A percentile compares a stretch with the other conserved stretches of the same genome.
These are phyloP conservation scores for Musa acuminata DNA, from an alignment of 176 grass and related monocot species.

Conservation along the genomic window DNA sequence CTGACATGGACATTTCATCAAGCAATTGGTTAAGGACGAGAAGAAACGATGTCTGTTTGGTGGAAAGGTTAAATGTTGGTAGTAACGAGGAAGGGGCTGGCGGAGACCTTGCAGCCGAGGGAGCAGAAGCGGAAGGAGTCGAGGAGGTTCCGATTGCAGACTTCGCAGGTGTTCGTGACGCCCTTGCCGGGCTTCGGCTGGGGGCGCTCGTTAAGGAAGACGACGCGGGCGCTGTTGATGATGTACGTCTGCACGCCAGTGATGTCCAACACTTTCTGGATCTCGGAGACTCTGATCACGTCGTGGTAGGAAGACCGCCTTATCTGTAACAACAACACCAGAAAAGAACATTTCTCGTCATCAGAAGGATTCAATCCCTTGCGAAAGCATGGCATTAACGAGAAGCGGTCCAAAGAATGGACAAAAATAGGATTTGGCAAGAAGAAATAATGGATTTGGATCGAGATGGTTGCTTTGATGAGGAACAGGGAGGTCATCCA, in stretches of 20 bases:
- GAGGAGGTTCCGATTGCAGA: conserved; percentile 87
- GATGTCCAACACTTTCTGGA: conserved; percentile 95
- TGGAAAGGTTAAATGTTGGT: too few relatives aligned
- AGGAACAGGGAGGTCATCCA: neutral
- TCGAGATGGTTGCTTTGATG: neutral
- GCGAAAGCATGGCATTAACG: neutral
- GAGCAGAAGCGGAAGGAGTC: conserved; percentile 99
- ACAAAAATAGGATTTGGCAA: neutral
- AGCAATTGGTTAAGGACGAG: neutral
- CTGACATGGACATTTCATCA: neutral
- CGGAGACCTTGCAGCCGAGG: conserved; percentile 81
- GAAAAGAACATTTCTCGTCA: neutral
- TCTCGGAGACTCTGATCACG: conserved; percentile 91
- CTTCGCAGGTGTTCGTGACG: conserved; percentile 94
- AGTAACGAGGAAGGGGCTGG: too few relatives aligned
- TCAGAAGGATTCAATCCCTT: neutral
- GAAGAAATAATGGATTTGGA: neutral
- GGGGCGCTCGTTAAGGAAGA: conserved; percentile 93
- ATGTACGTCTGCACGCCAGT: conserved; percentile 93
- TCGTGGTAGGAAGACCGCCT: conserved; percentile 96
- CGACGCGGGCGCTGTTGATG: conserved; percentile 96
- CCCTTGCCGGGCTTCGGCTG: conserved; percentile 92
- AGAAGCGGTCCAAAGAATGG: neutral
- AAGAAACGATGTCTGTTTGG: too few relatives aligned
- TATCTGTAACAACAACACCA: conserved; percentile 33